These are phyloP conservation scores for Vitrella brassicaformis DNA, from an alignment of 73 alveolate species.

Conservation along the genomic window DNA sequence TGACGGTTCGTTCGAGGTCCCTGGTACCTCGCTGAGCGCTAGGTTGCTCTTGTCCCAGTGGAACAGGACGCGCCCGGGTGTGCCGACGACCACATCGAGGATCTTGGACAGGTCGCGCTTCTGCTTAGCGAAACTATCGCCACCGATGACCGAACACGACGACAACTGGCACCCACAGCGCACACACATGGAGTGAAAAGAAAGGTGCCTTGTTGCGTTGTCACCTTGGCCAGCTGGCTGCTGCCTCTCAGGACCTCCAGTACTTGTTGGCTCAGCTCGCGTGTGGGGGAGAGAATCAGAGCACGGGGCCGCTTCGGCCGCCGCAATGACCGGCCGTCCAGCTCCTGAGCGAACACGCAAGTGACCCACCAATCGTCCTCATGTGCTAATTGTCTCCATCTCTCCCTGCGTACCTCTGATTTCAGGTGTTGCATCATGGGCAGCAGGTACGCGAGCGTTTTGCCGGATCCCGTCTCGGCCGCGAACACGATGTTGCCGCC, in stretches of 20 bases:
- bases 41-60: neutral
- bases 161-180: too few species aligned
- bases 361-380: too few species aligned
- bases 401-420: too few species aligned
- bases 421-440: neutral
- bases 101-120: slow-evolving; percentile 9
- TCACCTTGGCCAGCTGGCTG: too few species aligned
- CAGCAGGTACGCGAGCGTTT: neutral
- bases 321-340: too few species aligned
- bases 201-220: too few species aligned
- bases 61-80: slow-evolving; percentile 1
- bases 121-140: neutral
- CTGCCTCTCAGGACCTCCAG: slow-evolving; percentile 39
- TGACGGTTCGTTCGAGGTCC: neutral
- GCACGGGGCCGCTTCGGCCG: slow-evolving; percentile 52
- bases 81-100: slow-evolving; percentile 47
- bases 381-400: too few species aligned
- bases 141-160: neutral
- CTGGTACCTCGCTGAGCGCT: neutral
- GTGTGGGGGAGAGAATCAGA: slow-evolving; percentile 43
- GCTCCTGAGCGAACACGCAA: too few species aligned
- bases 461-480: neutral
- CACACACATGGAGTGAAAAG: too few species aligned
- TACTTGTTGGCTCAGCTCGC: slow-evolving; percentile 50
- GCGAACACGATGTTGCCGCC: neutral